phyloP scores from a whole-genome alignment of 2,329 filamentous ascomycete species.

The Diaporthe capsici region DNA sequence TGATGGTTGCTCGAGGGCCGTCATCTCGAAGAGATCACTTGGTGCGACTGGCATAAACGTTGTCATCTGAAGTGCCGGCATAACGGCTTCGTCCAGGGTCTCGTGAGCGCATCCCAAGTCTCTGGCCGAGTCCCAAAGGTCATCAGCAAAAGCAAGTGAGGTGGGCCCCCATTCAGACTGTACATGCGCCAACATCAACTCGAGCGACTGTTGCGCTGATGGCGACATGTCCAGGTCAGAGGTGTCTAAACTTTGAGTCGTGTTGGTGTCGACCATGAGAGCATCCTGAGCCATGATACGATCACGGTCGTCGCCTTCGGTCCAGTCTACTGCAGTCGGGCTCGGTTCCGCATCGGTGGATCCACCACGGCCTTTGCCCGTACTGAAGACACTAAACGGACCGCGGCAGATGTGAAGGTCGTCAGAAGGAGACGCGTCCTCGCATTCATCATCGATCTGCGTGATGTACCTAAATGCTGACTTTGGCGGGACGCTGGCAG shows the following conservation, averaged over 20 bases:
- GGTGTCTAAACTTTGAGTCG: background rate
- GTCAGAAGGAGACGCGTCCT: background rate
- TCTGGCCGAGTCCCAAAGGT: background rate
- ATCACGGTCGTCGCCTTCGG: background rate
- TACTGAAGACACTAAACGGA: constrained; percentile 1
- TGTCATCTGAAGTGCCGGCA: background rate
- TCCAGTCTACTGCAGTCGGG: background rate
- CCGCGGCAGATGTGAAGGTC: background rate
- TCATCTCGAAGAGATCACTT: background rate
- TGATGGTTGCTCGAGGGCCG: background rate
- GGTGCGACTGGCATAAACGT: background rate
- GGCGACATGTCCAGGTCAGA: background rate
- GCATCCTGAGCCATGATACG: background rate
- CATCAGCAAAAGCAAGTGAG: background rate
- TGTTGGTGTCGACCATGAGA: background rate
- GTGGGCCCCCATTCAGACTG: background rate
- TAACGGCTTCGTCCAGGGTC: background rate
- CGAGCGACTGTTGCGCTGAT: background rate
- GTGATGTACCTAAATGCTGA: constrained; percentile 42
- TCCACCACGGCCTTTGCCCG: background rate
- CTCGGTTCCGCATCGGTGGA: background rate
- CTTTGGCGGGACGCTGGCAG: constrained; percentile 47
- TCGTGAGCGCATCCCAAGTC: background rate
- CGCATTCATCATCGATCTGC: constrained; percentile 22
- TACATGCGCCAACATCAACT: constrained; percentile 4